Conservation (phyloP, 2,329 filamentous ascomycete genomes). For the Cryphonectria naterciae region DNA sequence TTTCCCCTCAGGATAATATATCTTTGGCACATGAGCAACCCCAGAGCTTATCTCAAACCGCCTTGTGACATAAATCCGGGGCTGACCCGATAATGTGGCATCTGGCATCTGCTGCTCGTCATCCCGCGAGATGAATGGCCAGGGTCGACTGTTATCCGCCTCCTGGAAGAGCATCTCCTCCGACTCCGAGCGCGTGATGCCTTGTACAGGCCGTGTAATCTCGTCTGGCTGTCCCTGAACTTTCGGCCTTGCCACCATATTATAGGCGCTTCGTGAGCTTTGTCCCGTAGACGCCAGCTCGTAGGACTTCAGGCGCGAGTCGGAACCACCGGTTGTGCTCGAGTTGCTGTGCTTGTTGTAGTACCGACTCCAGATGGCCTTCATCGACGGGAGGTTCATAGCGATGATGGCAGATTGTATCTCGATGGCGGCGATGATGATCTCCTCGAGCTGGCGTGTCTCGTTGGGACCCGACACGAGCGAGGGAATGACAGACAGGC, state of each 20-base stretch:
- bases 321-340: background rate
- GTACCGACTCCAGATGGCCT: constrained; percentile 1
- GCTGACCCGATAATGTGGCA: background rate
- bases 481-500: constrained; percentile 16
- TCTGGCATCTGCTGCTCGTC: background rate
- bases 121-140: background rate
- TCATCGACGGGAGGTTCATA: constrained; percentile 23
- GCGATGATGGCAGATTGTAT: constrained; percentile 23
- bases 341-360: background rate
- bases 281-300: background rate
- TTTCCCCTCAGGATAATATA: background rate
- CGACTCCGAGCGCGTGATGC: background rate
- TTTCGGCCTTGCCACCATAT: background rate
- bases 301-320: background rate
- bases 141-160: background rate
- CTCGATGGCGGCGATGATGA: constrained; percentile 26
- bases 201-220: background rate
- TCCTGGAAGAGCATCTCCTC: background rate
- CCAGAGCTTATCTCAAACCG: background rate
- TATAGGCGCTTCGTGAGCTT: background rate
- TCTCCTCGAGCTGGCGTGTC: constrained; percentile 19
- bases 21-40: background rate
- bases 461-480: constrained; percentile 12
- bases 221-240: background rate
- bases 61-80: background rate